Conservation (phyloP, 1,284 basidiomycete species). For the Phellopilus nigrolimitatus region DNA sequence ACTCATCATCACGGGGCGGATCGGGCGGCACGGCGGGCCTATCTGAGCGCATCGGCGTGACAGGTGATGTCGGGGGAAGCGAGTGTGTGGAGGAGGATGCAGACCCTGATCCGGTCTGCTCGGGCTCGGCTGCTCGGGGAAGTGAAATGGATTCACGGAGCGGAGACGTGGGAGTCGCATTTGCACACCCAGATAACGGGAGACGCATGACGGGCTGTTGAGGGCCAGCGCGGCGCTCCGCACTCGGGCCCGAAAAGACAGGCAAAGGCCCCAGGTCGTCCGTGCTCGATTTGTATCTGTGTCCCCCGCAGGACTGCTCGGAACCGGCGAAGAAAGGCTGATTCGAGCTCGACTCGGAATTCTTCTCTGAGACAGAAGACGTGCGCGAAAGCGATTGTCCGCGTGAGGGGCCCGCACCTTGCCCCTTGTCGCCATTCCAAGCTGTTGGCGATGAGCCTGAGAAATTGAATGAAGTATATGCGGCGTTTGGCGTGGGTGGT, state of each 20-base stretch:
- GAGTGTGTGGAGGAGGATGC: neutral
- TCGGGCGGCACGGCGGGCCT: neutral
- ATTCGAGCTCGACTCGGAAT: neutral
- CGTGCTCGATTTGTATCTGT: neutral
- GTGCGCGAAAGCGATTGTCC: neutral
- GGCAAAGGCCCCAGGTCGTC: constrained; percentile 1
- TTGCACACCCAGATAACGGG: neutral
- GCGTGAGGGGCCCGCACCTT: too few species aligned
- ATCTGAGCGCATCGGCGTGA: neutral
- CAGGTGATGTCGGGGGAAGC: constrained; percentile 3
- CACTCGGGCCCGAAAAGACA: neutral
- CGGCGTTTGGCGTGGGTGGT: constrained; percentile 3
- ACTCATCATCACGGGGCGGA: neutral
- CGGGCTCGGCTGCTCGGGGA: neutral
- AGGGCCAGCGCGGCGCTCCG: neutral
- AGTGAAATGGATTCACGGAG: neutral
- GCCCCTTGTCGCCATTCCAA: neutral
- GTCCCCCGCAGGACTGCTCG: neutral
- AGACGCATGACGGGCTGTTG: constrained; percentile 16
- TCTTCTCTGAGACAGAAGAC: neutral
- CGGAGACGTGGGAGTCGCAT: neutral
- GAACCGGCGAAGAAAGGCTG: neutral
- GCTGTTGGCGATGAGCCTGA: neutral
- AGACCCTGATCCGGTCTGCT: neutral
- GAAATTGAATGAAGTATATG: constrained; percentile 1